phyloP scores from a whole-genome alignment of 768 basidiomycete species.

The Suillus subaureus region DNA sequence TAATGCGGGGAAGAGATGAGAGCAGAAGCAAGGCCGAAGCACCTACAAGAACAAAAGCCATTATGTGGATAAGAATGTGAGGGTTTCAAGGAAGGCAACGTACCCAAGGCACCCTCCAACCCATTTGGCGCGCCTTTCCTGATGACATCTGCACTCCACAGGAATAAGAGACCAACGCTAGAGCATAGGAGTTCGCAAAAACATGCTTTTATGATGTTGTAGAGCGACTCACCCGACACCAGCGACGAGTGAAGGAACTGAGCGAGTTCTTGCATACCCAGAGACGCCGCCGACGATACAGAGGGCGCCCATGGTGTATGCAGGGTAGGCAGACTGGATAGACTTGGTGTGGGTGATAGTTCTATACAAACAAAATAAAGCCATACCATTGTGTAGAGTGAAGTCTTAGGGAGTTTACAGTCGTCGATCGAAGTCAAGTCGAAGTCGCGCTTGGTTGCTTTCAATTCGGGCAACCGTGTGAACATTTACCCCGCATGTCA shows the following conservation, averaged over 20 bases:
- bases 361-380: neutral
- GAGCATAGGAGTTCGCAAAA: conserved; percentile 7
- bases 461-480: neutral
- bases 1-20: conserved; percentile 71
- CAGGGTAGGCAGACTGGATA: conserved; percentile 76
- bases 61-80: neutral
- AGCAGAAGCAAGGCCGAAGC: conserved; percentile 75
- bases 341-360: neutral
- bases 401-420: too few species aligned
- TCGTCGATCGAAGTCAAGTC: too few species aligned
- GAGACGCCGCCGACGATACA: conserved; percentile 78
- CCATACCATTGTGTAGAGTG: neutral
- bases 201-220: neutral
- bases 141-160: conserved; percentile 78
- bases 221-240: conserved; percentile 64
- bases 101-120: conserved; percentile 79
- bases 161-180: conserved; percentile 78
- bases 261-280: conserved; percentile 71
- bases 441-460: neutral
- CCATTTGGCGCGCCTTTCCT: conserved; percentile 73
- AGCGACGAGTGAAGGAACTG: conserved; percentile 81
- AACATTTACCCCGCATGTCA: neutral
- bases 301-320: conserved; percentile 73
- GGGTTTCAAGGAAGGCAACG: conserved; percentile 20
- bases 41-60: conserved; percentile 41